Evolutionary conservation across 768 basidiomycete genomes (phyloP).

Genomic region (Naematelia aurantialba): DNA sequence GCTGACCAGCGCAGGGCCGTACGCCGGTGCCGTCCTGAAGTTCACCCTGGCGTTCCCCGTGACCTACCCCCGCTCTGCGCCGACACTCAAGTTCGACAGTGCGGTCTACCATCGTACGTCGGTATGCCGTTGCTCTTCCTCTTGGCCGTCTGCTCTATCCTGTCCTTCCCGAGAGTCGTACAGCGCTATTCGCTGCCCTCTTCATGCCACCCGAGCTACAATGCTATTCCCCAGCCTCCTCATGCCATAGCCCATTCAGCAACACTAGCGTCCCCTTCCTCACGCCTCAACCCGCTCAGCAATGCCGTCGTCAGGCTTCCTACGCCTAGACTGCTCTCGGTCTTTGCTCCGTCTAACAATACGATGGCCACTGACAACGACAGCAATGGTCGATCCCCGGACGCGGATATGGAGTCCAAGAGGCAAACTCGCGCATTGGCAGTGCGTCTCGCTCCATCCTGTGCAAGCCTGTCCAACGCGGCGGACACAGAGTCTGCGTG

Average conservation of each 20-base stretch:
- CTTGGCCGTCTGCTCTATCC: too few relatives aligned
- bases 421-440: slow-evolving; percentile 28
- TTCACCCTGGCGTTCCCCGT: slow-evolving; percentile 31
- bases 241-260: too few relatives aligned
- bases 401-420: slow-evolving; percentile 34
- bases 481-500: background rate
- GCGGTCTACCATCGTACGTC: slow-evolving; percentile 39
- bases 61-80: slow-evolving; percentile 23
- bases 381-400: slow-evolving; percentile 42
- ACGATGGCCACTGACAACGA: too few relatives aligned
- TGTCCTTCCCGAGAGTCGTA: too few relatives aligned
- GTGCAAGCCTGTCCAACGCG: background rate
- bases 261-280: too few relatives aligned
- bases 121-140: background rate
- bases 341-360: too few relatives aligned
- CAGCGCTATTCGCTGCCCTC: too few relatives aligned
- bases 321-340: too few relatives aligned
- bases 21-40: slow-evolving; percentile 33
- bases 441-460: slow-evolving; percentile 16
- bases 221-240: too few relatives aligned
- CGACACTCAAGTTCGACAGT: slow-evolving; percentile 29
- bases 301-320: too few relatives aligned
- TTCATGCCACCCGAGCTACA: too few relatives aligned
- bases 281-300: too few relatives aligned
- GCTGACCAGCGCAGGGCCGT: slow-evolving; percentile 26